These are phyloP conservation scores for Selenicereus undatus DNA, from an alignment of 148 eudicot species.

Conservation along the genomic window DNA sequence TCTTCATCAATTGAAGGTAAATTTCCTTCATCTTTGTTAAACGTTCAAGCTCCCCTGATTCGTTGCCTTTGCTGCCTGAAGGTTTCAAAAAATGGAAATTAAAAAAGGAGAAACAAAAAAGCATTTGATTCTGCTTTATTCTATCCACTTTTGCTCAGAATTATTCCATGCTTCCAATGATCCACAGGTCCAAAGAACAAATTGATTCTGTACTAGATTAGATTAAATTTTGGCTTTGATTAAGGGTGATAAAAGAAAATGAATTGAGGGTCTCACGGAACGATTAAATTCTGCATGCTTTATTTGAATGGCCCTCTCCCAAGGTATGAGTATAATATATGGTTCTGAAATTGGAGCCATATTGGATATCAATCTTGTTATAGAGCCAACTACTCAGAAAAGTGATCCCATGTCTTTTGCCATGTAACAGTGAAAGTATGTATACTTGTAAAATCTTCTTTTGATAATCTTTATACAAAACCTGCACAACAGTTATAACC, in stretches of 20 bases:
- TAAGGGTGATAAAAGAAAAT: no score
- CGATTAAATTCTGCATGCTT: no score
- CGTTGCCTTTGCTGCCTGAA: no score
- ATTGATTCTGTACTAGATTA: background rate
- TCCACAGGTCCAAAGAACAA: background rate
- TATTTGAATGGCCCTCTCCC: no score
- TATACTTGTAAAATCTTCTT: conserved; percentile 18
- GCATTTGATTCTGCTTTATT: conserved; percentile 2
- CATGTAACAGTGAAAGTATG: background rate
- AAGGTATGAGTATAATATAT: no score
- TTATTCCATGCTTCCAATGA: background rate
- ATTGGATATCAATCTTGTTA: background rate
- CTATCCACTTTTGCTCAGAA: background rate
- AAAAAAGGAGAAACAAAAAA: background rate
- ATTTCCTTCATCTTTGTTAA: no score
- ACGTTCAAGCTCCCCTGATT: no score
- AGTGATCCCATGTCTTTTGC: background rate
- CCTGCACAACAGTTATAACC: conserved; percentile 3
- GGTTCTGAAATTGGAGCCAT: no score
- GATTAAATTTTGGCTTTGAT: no score
- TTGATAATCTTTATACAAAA: conserved; percentile 28
- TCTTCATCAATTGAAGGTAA: no score
- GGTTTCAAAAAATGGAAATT: background rate
- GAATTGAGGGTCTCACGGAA: no score
- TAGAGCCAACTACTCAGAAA: background rate